Evolutionary conservation across 768 basidiomycete genomes (phyloP).

Genomic region (Fistulinella prunicolor): DNA sequence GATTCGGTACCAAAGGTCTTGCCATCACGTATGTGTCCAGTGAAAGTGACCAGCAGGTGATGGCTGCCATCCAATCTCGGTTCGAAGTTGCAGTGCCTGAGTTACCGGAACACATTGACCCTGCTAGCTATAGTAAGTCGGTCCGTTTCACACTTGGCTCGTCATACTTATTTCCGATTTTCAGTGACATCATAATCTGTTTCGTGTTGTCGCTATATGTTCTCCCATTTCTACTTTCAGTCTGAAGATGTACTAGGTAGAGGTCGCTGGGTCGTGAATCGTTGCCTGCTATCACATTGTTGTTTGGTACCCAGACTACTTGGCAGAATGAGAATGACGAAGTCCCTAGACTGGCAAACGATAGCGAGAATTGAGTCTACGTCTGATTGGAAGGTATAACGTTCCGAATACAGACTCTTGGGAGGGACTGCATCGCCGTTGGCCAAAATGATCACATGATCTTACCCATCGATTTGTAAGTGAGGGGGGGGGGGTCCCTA

Average conservation of each 20-base stretch:
- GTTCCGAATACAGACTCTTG: no score
- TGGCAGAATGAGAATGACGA: constrained; percentile 8
- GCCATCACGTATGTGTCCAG: constrained; percentile 96
- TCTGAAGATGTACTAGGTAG: constrained; percentile 26
- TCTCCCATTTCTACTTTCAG: constrained; percentile 3
- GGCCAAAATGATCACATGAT: no score
- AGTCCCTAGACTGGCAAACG: no score
- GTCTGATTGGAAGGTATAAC: no score
- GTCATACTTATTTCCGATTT: not conserved
- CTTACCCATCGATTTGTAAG: no score
- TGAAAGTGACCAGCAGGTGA: constrained; percentile 90
- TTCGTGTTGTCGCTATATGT: constrained; percentile 12
- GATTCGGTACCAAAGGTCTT: constrained; percentile 99
- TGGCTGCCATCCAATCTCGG: constrained; percentile 90
- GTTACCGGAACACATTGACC: constrained; percentile 90
- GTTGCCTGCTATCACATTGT: constrained; percentile 1
- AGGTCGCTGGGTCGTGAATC: constrained; percentile 3
- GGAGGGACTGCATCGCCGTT: no score
- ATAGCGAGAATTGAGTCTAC: no score
- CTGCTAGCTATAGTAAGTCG: constrained; percentile 89
- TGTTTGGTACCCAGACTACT: no score
- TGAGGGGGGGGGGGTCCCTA: no score
- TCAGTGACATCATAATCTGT: constrained; percentile 45
- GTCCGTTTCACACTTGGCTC: not conserved
- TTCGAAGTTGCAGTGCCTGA: constrained; percentile 98